phyloP scores from a whole-genome alignment of 352 stramenopile genomes.

The Phytophthora pluvialis region DNA sequence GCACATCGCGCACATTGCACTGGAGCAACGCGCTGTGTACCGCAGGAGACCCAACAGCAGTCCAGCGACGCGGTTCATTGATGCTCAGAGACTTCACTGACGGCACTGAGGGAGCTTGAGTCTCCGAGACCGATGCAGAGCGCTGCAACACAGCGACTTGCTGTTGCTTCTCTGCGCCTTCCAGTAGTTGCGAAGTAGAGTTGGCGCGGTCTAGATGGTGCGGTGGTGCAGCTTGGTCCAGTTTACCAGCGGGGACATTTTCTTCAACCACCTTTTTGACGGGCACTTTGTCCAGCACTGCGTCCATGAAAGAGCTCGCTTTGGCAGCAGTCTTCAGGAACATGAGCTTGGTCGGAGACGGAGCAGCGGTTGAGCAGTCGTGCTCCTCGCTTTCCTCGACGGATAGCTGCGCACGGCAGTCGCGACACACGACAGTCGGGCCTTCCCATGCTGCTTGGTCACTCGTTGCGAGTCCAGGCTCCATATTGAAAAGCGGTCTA shows the following conservation, averaged over 20 bases:
- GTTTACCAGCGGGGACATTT: background rate
- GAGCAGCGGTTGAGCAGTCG: slow-evolving; percentile 45
- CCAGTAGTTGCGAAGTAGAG: slow-evolving; percentile 6
- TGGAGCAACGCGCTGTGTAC: slow-evolving; percentile 40
- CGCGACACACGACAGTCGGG: slow-evolving; percentile 57
- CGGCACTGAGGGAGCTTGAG: slow-evolving; percentile 10
- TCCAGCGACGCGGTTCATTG: slow-evolving; percentile 6
- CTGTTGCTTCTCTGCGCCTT: background rate
- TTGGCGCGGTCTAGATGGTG: background rate
- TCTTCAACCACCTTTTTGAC: slow-evolving; percentile 4
- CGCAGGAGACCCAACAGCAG: slow-evolving; percentile 1
- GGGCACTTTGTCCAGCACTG: slow-evolving; percentile 39
- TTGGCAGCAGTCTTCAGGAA: slow-evolving; percentile 30
- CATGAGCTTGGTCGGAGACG: slow-evolving; percentile 29
- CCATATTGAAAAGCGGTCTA: slow-evolving; percentile 37
- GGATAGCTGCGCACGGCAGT: slow-evolving; percentile 55
- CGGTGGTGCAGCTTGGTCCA: background rate
- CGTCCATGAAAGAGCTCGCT: slow-evolving; percentile 47
- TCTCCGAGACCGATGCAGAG: slow-evolving; percentile 31
- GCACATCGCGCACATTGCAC: slow-evolving; percentile 61
- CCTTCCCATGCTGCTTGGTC: slow-evolving; percentile 26
- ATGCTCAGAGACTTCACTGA: slow-evolving; percentile 1
- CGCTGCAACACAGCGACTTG: background rate
- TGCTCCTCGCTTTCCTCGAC: slow-evolving; percentile 73
- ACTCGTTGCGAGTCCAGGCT: slow-evolving; percentile 60